Conservation (phyloP, 805 yeast genomes). For the Barnettozyma sucrosica region DNA sequence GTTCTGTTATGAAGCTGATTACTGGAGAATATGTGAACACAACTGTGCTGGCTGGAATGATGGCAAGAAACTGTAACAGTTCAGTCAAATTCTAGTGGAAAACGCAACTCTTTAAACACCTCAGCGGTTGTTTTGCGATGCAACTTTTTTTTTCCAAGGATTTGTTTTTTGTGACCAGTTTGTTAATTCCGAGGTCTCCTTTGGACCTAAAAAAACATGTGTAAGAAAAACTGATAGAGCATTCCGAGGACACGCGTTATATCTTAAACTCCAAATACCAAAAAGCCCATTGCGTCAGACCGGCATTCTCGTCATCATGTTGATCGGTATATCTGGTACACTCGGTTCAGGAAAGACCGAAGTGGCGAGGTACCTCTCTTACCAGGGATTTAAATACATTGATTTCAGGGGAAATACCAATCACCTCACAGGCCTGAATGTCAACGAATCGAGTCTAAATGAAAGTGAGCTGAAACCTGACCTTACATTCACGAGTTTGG, state of each 20-base stretch:
- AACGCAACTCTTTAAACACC: background rate
- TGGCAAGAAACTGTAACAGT: background rate
- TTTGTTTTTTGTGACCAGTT: background rate
- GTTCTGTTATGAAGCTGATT: background rate
- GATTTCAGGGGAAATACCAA: slow-evolving; percentile 17
- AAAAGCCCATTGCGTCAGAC: too few relatives aligned
- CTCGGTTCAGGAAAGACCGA: slow-evolving; percentile 61
- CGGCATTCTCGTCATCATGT: slow-evolving; percentile 35
- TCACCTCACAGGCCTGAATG: slow-evolving; percentile 14
- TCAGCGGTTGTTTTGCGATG: background rate
- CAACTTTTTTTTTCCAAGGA: background rate
- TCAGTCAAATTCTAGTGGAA: background rate
- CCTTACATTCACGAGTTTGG: slow-evolving; percentile 32
- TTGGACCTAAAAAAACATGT: background rate
- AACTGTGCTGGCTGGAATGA: background rate
- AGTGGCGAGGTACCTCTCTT: slow-evolving; percentile 50
- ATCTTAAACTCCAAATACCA: too few relatives aligned
- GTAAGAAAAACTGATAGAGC: background rate
- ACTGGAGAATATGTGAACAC: background rate
- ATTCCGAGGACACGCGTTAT: background rate
- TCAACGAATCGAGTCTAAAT: slow-evolving; percentile 11
- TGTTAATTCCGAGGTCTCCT: background rate
- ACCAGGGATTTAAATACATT: slow-evolving; percentile 45
- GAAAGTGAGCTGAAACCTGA: slow-evolving; percentile 19
- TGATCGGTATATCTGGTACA: slow-evolving; percentile 72